Base-by-base conservation (phyloP, 2,329 filamentous ascomycete genomes). In the Alternaria sp. region DNA sequence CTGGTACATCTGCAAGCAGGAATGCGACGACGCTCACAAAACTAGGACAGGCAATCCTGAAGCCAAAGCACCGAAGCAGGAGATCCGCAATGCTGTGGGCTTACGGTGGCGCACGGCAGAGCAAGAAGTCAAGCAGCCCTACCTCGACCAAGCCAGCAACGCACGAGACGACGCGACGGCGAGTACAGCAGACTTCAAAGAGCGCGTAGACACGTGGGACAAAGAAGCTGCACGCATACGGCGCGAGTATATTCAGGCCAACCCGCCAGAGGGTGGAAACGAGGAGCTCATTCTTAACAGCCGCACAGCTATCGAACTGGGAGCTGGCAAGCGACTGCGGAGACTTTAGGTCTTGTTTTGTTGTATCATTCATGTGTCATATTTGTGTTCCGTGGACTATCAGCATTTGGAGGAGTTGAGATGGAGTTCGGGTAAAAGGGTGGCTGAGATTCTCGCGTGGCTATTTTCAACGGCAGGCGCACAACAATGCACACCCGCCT, bases 21-120 rank as follows among this genome's bases (percentile, higher is more conserved):
- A 91, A 72, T 91, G 90, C 73, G 88, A 91, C 65, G 87, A 90
- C 56, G 87, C 86, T n/a, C 87, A 90, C 26, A 85, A 86, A 59
- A 83, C 86, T 4, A 85, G 88, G 30, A 90, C 89, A 55, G 87
- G 88, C 11, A 90, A 90, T 69, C 83, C 89, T 1, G 85, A 87
- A 46, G 89, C 90, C 7, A 96, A 93, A 71, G 87, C 86, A 3
- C 82, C 85, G 3, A 85, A 87, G 45, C 86, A 89, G 72, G 93
- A 97, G 74, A 91, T 98, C 59, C 91, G 96, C 32, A 88, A 90
- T 54, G 93, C 93, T 77, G 88, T 96, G 10, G 94, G 94, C 26
- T 90, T 91, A 75, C 94, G 96, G 90, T 99, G 96, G 96, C 92
- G 91, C 70, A 91, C 92, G 53, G 89, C 92, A 0, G 81, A 85